A percentile compares a stretch with the other conserved stretches of the same genome.
phyloP scores from a whole-genome alignment of 164 flowering plant genomes.

The Dillenia suffruticosa region DNA sequence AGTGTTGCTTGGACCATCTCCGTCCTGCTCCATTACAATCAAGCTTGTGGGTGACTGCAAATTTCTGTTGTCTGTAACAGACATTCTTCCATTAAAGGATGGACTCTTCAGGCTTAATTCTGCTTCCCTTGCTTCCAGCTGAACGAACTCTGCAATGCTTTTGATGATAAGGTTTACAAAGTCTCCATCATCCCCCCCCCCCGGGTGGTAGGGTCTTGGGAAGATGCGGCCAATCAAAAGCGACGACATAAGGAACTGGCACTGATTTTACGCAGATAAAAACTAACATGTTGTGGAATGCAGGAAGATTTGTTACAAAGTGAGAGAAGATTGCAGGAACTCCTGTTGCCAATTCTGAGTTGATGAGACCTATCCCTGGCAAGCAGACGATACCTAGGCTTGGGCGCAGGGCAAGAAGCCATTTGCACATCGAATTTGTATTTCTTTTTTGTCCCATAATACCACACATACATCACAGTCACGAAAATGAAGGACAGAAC shows the following conservation, averaged over 20 bases:
- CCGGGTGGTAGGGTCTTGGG: conserved; percentile 76
- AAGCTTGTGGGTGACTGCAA: conserved; percentile 28
- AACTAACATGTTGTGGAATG: conserved; percentile 3
- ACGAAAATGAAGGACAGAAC: neutral
- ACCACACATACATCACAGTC: neutral
- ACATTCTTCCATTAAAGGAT: conserved; percentile 53
- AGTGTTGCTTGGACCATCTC: conserved; percentile 14
- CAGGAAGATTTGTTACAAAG: conserved; percentile 2
- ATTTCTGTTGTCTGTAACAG: conserved; percentile 41
- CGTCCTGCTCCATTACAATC: conserved; percentile 26
- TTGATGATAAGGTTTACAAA: conserved; percentile 74
- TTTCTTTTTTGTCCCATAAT: conserved; percentile 1
- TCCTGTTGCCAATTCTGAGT: conserved; percentile 5
- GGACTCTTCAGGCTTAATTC: conserved; percentile 32
- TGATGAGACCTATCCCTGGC: conserved; percentile 1
- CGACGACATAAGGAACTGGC: neutral
- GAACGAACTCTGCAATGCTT: conserved; percentile 84
- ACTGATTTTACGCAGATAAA: conserved; percentile 3
- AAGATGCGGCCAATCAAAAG: conserved; percentile 75
- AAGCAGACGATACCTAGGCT: neutral
- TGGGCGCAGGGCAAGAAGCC: neutral
- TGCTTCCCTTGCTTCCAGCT: conserved; percentile 75
- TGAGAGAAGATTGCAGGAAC: neutral
- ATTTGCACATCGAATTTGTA: conserved; percentile 3
- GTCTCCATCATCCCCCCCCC: conserved; percentile 64